These are phyloP conservation scores for Coniferiporia sulphurascens DNA, from an alignment of 1,284 basidiomycete genomes.

Conservation along the genomic window DNA sequence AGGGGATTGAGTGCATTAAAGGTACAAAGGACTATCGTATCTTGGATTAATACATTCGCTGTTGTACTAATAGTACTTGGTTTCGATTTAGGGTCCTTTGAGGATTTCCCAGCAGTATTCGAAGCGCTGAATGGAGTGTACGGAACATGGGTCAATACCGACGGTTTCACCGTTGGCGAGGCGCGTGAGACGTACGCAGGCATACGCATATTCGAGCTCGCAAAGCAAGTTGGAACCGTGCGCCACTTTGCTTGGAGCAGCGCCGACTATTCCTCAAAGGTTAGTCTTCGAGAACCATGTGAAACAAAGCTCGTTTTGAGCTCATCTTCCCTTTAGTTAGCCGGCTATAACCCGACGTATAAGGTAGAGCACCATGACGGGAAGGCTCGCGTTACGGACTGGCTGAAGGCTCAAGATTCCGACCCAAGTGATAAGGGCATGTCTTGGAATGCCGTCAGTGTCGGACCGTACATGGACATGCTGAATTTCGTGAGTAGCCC, in stretches of 20 bases:
- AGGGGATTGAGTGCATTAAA: constrained; percentile 41
- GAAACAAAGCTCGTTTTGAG: no score
- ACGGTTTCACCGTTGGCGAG: constrained; percentile 43
- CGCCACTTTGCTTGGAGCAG: constrained; percentile 45
- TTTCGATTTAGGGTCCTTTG: constrained; percentile 23
- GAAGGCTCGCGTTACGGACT: constrained; percentile 43
- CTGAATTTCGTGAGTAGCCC: constrained; percentile 30
- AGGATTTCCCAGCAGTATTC: constrained; percentile 31
- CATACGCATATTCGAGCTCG: constrained; percentile 43
- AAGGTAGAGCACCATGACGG: constrained; percentile 38
- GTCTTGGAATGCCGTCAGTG: constrained; percentile 37
- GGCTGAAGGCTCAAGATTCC: constrained; percentile 38
- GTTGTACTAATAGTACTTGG: no score
- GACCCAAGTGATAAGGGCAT: constrained; percentile 32
- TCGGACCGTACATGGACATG: constrained; percentile 45
- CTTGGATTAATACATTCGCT: neutral
- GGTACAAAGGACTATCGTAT: no score
- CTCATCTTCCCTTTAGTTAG: constrained; percentile 19
- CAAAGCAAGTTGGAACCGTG: constrained; percentile 35
- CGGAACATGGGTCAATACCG: constrained; percentile 43
- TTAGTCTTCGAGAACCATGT: constrained; percentile 18
- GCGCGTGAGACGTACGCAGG: constrained; percentile 38
- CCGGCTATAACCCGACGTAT: constrained; percentile 26
- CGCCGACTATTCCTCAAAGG: constrained; percentile 42
- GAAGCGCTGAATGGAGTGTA: constrained; percentile 38